Evolutionary conservation across 2,329 filamentous ascomycete genomes (phyloP).

Genomic region (Trichoderma koningii): DNA sequence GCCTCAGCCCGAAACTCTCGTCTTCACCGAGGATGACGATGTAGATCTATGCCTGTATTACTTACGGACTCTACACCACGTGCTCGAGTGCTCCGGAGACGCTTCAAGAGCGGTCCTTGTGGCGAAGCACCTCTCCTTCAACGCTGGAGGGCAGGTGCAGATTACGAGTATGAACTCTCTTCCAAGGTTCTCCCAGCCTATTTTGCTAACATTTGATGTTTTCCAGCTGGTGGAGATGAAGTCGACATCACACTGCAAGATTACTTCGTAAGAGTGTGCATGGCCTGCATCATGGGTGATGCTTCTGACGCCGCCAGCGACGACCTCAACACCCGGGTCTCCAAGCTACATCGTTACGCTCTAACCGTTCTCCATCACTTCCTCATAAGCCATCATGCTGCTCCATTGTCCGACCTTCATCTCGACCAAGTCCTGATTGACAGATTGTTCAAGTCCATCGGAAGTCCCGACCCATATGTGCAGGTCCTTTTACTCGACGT

Average conservation of each 20-base stretch:
- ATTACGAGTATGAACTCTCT: constrained; percentile 52
- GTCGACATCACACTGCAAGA: constrained; percentile 64
- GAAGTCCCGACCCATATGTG: constrained; percentile 65
- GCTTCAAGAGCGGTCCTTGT: constrained; percentile 71
- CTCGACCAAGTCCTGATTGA: constrained; percentile 72
- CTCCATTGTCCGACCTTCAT: constrained; percentile 61
- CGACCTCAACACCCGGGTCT: constrained; percentile 49
- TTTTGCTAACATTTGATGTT: constrained; percentile 30
- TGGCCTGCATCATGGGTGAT: constrained; percentile 57
- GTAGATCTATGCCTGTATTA: constrained; percentile 78
- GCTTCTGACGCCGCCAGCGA: constrained; percentile 29
- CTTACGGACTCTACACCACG: constrained; percentile 70
- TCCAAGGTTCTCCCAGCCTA: background rate
- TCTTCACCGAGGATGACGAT: constrained; percentile 62
- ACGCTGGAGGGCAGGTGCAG: constrained; percentile 35
- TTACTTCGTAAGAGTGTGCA: constrained; percentile 66
- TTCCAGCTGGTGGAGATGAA: constrained; percentile 52
- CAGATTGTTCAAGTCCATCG: constrained; percentile 62
- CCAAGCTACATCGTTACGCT: constrained; percentile 70
- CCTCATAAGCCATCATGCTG: constrained; percentile 63
- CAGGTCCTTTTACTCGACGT: constrained; percentile 79
- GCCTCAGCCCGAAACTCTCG: constrained; percentile 7
- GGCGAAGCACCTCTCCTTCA: constrained; percentile 51
- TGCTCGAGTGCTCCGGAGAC: constrained; percentile 67
- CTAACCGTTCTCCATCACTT: constrained; percentile 71